phyloP scores from a whole-genome alignment of 164 flowering plant genomes.

The Cinnamomum micranthum region DNA sequence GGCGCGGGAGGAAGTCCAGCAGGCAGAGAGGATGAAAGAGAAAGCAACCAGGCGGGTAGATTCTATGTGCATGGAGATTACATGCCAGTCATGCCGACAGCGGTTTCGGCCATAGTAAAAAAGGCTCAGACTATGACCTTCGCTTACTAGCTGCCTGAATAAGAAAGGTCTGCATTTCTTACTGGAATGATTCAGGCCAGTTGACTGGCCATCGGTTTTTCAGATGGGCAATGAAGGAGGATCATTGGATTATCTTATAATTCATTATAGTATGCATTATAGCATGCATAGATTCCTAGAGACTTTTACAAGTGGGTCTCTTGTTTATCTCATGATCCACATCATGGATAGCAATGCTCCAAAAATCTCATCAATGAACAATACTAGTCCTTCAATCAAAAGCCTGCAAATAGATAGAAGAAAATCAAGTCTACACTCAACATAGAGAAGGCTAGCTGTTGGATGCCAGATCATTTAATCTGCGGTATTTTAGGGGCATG shows the following conservation, averaged over 20 bases:
- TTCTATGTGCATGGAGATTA: conserved; percentile 79
- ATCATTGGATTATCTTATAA: neutral
- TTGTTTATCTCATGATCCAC: neutral
- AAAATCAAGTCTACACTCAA: too few species aligned
- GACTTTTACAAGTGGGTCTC: neutral
- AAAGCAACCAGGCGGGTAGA: conserved; percentile 43
- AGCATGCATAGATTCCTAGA: neutral
- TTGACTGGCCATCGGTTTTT: neutral
- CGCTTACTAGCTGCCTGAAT: too few species aligned
- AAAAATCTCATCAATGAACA: neutral
- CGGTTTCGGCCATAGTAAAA: conserved; percentile 46
- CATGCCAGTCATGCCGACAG: conserved; percentile 85
- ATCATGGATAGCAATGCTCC: neutral
- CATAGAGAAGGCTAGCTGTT: too few species aligned
- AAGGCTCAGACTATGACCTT: neutral
- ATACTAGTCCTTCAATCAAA: neutral
- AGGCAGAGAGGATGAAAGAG: conserved; percentile 68
- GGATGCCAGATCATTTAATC: neutral
- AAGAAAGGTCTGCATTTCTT: neutral
- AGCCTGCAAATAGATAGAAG: neutral
- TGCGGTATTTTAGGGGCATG: neutral
- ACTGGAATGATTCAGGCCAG: neutral
- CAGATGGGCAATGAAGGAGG: neutral
- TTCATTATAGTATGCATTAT: too few species aligned
- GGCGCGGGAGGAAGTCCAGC: conserved; percentile 69